Evolutionary conservation across 176 grass and related monocot genomes (phyloP), one percentile per base, ranked within the genome.

Genomic region (Hyparrhenia diplandra): DNA sequence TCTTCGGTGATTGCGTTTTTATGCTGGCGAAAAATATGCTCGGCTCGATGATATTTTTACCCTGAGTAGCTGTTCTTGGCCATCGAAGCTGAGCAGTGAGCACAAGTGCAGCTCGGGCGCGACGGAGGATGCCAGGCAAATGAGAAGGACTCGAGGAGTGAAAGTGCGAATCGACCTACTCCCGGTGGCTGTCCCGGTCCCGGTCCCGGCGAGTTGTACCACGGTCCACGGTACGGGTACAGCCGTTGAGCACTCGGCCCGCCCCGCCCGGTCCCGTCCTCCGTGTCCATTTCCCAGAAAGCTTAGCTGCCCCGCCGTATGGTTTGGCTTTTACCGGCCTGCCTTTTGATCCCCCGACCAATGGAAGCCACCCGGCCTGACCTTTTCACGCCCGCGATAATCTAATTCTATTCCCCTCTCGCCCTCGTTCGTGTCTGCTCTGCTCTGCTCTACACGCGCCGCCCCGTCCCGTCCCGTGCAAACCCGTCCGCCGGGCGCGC

Each of bases 321-420:
- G 8, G 64, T 39, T 89, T 86, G 88, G 83, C 78, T 67, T 89
- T 85, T 82, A 82, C 83, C 37, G 73, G 9, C 21, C 49, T 36
- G 20, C 49, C 79, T 39, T 82, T 64, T 78, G 36, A 73, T 85
- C 59, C 73, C 61, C 66, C 47, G 73, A 72, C 83, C 87, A 77
- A 85, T 81, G 21, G 52, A 85, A 71, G 54, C 82, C 31, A 43
- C 8, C 18, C 51, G 7, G 1, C 21, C 13, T 42, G 17, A 30
- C 69, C 77, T 41, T 82, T 41, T 4, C 78, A 18, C 13, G 71
- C 41, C n/a, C 4, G 62, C 28, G 5, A 55, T 52, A 62, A 30
- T 51, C 25, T 42, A 16, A 14, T 46, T 13, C 3, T 17, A 49
- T 18, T 49, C 46, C 46, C 47, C 47, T 6, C 10, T 8, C 40